Percentiles rank a stretch among this genome's conserved stretches.
Conservation (phyloP, 169 alveolate genomes). For the Cryptosporidium meleagridis region DNA sequence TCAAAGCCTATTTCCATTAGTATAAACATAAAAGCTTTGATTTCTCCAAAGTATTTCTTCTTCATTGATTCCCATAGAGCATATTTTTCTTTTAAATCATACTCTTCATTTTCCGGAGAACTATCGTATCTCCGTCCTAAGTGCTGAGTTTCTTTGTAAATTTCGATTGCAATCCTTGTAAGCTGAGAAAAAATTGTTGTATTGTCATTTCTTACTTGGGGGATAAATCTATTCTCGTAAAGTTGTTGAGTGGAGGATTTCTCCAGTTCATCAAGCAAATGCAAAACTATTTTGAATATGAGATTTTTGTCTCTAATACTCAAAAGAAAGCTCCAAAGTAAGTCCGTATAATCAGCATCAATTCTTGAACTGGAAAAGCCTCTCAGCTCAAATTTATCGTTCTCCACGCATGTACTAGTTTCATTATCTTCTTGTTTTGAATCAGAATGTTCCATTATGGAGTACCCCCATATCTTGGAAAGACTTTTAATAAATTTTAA, state of each 20-base stretch:
- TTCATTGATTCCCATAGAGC: slow-evolving; percentile 18
- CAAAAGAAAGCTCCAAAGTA: slow-evolving; percentile 25
- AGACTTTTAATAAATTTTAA: slow-evolving; percentile 15
- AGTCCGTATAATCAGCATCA: slow-evolving; percentile 41
- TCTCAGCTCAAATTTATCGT: not conserved
- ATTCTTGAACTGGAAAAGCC: not conserved
- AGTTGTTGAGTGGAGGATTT: not conserved
- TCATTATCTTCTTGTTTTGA: slow-evolving; percentile 8
- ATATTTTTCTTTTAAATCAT: not conserved
- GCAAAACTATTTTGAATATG: not conserved
- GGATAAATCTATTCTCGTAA: slow-evolving; percentile 16
- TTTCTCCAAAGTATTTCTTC: slow-evolving; percentile 33
- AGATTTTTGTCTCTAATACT: not conserved
- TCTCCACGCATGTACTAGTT: not conserved
- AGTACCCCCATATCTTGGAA: slow-evolving; percentile 27
- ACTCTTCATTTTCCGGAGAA: not conserved
- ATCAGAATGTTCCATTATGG: slow-evolving; percentile 20
- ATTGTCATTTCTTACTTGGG: slow-evolving; percentile 29
- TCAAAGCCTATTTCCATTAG: slow-evolving; percentile 67
- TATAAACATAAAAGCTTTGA: not conserved
- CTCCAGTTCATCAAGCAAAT: slow-evolving; percentile 23
- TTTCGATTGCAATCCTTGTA: slow-evolving; percentile 11
- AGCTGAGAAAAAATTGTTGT: slow-evolving; percentile 16
- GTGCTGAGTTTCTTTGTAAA: not conserved
- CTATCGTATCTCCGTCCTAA: not conserved